Evolutionary conservation across 331 rosid species (phyloP).

Genomic region (Malus hybrid): DNA sequence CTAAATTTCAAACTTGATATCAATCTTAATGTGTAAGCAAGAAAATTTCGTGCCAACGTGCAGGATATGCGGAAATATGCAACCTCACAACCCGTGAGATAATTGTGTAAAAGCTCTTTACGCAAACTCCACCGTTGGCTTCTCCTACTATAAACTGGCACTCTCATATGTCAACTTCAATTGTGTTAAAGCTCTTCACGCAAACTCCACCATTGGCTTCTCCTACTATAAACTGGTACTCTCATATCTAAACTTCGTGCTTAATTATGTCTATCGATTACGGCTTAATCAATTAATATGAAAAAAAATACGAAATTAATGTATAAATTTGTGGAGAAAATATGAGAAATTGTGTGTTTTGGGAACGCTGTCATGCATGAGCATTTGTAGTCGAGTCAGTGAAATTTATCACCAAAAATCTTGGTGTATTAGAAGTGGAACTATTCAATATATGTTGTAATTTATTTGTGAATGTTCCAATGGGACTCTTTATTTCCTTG

Average conservation of each 20-base stretch:
- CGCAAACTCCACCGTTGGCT: neutral
- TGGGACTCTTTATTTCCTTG: no score
- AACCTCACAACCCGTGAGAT: neutral
- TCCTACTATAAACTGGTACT: no score
- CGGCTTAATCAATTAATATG: neutral
- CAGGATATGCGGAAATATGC: neutral
- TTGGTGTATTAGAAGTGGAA: no score
- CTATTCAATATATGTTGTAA: no score
- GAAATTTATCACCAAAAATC: no score
- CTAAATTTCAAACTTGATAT: neutral
- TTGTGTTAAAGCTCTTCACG: no score
- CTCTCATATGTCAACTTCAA: neutral
- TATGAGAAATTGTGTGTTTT: neutral
- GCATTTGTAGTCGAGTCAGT: no score
- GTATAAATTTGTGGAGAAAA: no score
- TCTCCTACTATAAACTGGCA: neutral
- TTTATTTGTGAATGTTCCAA: no score
- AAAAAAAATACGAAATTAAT: neutral
- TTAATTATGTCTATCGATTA: neutral
- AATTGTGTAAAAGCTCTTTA: neutral
- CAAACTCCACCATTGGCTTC: no score
- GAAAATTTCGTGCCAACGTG: neutral
- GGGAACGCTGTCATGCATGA: neutral
- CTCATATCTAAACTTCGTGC: neutral
- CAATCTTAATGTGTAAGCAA: neutral